phyloP scores from a whole-genome alignment of 176 grass and related monocot species.

The Carex pumila region DNA sequence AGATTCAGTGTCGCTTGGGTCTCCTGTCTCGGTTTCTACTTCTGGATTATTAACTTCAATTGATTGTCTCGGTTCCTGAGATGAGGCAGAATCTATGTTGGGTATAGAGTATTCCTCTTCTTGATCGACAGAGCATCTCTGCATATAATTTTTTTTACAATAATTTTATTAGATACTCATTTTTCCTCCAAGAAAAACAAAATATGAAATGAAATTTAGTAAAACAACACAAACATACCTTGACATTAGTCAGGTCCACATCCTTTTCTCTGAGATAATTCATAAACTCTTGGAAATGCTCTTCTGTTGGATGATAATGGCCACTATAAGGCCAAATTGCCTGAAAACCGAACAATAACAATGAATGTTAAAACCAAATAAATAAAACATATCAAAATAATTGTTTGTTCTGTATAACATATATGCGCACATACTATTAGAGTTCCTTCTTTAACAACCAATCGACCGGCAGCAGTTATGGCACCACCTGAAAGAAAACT shows the following conservation, averaged over 20 bases:
- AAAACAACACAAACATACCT: constrained; percentile 33
- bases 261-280: constrained; percentile 47
- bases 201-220: neutral
- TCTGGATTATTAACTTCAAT: neutral
- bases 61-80: neutral
- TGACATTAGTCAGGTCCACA: constrained; percentile 46
- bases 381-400: neutral
- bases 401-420: neutral
- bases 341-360: constrained; percentile 30
- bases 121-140: constrained; percentile 40
- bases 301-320: constrained; percentile 78
- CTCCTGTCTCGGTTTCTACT: constrained; percentile 12
- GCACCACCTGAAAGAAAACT: constrained; percentile 82
- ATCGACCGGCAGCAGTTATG: constrained; percentile 71
- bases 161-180: neutral
- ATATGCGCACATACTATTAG: constrained; percentile 36
- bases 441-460: constrained; percentile 77
- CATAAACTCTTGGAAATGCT: constrained; percentile 78
- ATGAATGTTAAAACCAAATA: constrained; percentile 2
- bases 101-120: constrained; percentile 53
- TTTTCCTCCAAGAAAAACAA: neutral
- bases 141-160: neutral
- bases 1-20: constrained; percentile 2
- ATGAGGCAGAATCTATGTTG: neutral
- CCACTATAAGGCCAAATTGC: constrained; percentile 91